Conservation (phyloP, 2,329 filamentous ascomycete species). For the Fusarium phyllophilum region DNA sequence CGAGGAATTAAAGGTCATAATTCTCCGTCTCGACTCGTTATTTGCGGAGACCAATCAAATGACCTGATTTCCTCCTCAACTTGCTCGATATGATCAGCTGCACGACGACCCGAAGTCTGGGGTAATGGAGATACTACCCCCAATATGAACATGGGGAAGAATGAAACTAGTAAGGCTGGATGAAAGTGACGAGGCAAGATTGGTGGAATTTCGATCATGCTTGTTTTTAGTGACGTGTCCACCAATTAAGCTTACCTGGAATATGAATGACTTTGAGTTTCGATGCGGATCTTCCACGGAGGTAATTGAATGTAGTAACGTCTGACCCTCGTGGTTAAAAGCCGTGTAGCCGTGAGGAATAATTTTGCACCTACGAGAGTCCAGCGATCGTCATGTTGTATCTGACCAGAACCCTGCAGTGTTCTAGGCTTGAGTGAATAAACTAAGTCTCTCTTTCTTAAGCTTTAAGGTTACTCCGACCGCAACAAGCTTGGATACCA, state of each 20-base stretch:
- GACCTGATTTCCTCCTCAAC: neutral
- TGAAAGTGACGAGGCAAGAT: neutral
- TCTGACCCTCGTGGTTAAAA: neutral
- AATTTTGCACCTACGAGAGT: conserved; percentile 20
- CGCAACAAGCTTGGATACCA: neutral
- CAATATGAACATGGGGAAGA: neutral
- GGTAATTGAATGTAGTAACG: neutral
- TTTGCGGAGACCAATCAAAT: conserved; percentile 4
- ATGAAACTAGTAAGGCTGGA: neutral
- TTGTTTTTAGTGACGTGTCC: conserved; percentile 2
- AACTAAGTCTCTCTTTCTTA: neutral
- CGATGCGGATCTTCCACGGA: conserved; percentile 5
- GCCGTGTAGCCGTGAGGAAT: neutral
- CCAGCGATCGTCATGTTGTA: neutral
- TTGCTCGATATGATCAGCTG: conserved; percentile 3
- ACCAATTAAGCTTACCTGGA: conserved; percentile 23
- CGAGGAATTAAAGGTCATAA: conserved; percentile 22
- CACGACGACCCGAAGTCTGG: conserved; percentile 21
- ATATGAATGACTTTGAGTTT: neutral
- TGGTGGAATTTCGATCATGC: conserved; percentile 16
- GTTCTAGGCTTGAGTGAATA: neutral
- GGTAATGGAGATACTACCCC: conserved; percentile 15
- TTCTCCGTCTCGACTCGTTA: conserved; percentile 17
- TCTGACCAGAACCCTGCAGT: neutral
- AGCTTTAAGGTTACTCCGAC: neutral